These are phyloP conservation scores for Backusella macrospora DNA, from an alignment of 192 early-diverging fungal species.

Conservation along the genomic window DNA sequence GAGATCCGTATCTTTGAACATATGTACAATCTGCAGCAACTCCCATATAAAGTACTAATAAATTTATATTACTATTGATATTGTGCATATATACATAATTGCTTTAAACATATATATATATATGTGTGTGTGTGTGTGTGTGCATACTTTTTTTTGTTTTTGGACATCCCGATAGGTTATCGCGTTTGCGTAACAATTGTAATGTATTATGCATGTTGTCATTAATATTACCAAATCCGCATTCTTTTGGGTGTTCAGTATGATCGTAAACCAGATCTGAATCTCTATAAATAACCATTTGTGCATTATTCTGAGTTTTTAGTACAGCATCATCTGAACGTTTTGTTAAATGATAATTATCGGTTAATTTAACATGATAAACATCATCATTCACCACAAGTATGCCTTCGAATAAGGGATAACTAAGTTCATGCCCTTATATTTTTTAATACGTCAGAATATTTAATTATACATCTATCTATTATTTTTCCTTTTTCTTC, in stretches of 20 bases:
- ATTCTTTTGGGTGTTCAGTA: background rate
- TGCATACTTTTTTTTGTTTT: slow-evolving; percentile 34
- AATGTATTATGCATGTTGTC: background rate
- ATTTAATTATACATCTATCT: slow-evolving; percentile 1
- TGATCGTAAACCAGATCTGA: slow-evolving; percentile 52
- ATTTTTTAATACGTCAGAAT: background rate
- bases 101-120: background rate
- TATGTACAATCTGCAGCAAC: slow-evolving; percentile 78
- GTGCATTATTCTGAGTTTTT: slow-evolving; percentile 38
- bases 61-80: background rate
- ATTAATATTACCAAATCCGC: slow-evolving; percentile 24
- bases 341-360: slow-evolving; percentile 57
- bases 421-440: slow-evolving; percentile 19
- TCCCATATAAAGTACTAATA: slow-evolving; percentile 41
- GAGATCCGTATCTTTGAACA: slow-evolving; percentile 56
- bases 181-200: background rate
- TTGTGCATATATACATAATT: background rate
- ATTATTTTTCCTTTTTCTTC: background rate
- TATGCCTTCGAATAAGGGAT: slow-evolving; percentile 60
- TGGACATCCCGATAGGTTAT: slow-evolving; percentile 23
- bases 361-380: slow-evolving; percentile 58
- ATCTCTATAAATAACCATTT: slow-evolving; percentile 65
- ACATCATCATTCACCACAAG: slow-evolving; percentile 57
- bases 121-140: background rate
- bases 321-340: slow-evolving; percentile 52